phyloP scores from a whole-genome alignment of 2,329 filamentous ascomycete species.

The Emericellopsis atlantica region DNA sequence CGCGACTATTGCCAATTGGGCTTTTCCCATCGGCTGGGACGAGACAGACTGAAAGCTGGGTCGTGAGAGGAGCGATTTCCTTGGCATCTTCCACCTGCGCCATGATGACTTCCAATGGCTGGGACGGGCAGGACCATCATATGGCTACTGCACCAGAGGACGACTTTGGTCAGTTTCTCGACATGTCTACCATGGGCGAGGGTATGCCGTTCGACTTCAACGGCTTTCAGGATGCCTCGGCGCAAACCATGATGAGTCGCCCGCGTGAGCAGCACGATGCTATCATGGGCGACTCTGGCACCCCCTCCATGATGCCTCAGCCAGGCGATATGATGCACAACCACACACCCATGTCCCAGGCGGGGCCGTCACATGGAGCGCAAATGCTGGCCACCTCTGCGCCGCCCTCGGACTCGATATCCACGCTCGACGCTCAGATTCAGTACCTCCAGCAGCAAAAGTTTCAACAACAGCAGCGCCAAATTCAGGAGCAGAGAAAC shows the following conservation, averaged over 20 bases:
- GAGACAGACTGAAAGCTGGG: too few species aligned
- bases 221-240: slow-evolving; percentile 30
- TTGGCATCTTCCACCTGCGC: background rate
- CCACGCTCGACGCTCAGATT: slow-evolving; percentile 52
- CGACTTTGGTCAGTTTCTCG: slow-evolving; percentile 52
- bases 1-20: too few species aligned
- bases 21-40: too few species aligned
- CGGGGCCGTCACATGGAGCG: slow-evolving; percentile 3
- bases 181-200: slow-evolving; percentile 42
- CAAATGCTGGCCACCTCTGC: slow-evolving; percentile 28
- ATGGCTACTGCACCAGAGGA: slow-evolving; percentile 40
- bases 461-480: slow-evolving; percentile 46
- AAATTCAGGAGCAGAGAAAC: slow-evolving; percentile 42
- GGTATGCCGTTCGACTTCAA: slow-evolving; percentile 48
- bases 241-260: slow-evolving; percentile 16
- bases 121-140: slow-evolving; percentile 44
- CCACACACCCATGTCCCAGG: slow-evolving; percentile 25
- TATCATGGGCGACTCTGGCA: slow-evolving; percentile 20
- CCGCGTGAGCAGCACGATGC: slow-evolving; percentile 17
- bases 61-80: too few species aligned
- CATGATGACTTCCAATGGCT: slow-evolving; percentile 41
- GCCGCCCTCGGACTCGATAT: slow-evolving; percentile 35
- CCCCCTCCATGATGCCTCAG: background rate
- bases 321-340: slow-evolving; percentile 20
- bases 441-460: slow-evolving; percentile 53